These are phyloP conservation scores for Globisporangium middletonii DNA, from an alignment of 352 stramenopile genomes.

Conservation along the genomic window DNA sequence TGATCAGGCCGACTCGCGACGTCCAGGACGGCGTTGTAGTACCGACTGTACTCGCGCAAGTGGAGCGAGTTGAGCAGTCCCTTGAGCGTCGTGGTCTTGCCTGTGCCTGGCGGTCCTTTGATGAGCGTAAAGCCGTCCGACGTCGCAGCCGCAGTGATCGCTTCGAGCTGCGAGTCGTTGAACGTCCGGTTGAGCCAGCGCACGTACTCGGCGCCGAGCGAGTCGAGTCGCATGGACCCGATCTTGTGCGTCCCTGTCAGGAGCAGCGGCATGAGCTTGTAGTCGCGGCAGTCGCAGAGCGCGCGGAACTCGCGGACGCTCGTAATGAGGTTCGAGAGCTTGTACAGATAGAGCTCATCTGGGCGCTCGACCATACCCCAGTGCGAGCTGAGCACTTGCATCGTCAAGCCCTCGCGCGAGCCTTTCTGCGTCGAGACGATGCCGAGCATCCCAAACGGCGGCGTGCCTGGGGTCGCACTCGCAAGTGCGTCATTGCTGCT, in stretches of 20 bases:
- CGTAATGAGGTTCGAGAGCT: slow-evolving; percentile 86
- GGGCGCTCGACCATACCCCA: slow-evolving; percentile 49
- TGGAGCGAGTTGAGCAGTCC: slow-evolving; percentile 90
- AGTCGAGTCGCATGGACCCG: slow-evolving; percentile 77
- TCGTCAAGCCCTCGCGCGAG: slow-evolving; percentile 69
- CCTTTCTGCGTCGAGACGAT: slow-evolving; percentile 64
- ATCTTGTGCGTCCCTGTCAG: slow-evolving; percentile 63
- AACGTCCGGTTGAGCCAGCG: slow-evolving; percentile 74
- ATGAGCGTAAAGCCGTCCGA: slow-evolving; percentile 90
- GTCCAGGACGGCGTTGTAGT: slow-evolving; percentile 87
- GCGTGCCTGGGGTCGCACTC: background rate
- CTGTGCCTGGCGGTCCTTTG: slow-evolving; percentile 86
- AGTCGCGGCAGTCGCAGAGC: slow-evolving; percentile 76
- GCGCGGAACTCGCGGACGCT: slow-evolving; percentile 84
- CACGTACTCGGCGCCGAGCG: slow-evolving; percentile 74
- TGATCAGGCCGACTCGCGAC: slow-evolving; percentile 71
- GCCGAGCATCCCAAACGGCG: slow-evolving; percentile 48
- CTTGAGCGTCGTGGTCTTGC: slow-evolving; percentile 91
- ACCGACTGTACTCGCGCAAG: slow-evolving; percentile 89
- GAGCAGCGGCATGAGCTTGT: slow-evolving; percentile 68
- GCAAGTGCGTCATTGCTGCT: background rate
- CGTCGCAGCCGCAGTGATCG: slow-evolving; percentile 82
- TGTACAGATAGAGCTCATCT: slow-evolving; percentile 63
- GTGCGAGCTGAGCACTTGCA: slow-evolving; percentile 49
- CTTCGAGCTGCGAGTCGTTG: slow-evolving; percentile 88